Evolutionary conservation across 2,329 filamentous ascomycete species (phyloP).

Genomic region (Colletotrichum acutatum): DNA sequence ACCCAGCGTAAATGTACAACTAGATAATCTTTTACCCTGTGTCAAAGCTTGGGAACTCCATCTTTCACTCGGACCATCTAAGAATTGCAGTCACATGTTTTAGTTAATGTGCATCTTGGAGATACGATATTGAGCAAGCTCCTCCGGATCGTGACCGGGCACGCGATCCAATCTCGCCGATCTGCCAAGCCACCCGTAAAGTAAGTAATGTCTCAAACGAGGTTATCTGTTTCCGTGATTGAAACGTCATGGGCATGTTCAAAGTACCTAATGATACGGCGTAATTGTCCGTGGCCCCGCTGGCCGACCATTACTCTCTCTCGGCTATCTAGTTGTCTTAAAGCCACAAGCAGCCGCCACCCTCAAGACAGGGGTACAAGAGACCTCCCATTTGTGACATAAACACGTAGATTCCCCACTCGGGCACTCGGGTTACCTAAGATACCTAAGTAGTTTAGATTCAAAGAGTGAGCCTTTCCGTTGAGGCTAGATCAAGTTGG

Average conservation of each 20-base stretch:
- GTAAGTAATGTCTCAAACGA: not conserved
- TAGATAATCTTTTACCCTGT: too few relatives aligned
- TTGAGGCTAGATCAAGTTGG: not conserved
- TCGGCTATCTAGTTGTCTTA: constrained; percentile 4
- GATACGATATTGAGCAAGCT: not conserved
- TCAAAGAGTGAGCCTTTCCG: not conserved
- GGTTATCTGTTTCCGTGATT: not conserved
- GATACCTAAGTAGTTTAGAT: not conserved
- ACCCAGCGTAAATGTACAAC: too few relatives aligned
- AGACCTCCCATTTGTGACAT: too few relatives aligned
- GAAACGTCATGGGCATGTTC: not conserved
- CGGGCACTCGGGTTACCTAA: not conserved
- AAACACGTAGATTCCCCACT: too few relatives aligned
- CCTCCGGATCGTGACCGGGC: not conserved
- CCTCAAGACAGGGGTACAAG: too few relatives aligned
- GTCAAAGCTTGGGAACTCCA: not conserved
- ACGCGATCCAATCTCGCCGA: constrained; percentile 16
- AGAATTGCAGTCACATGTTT: too few relatives aligned
- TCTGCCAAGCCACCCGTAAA: constrained; percentile 10
- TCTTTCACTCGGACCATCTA: not conserved
- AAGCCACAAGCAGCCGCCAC: not conserved
- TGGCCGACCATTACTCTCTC: not conserved
- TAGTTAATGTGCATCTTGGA: too few relatives aligned
- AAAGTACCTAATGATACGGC: too few relatives aligned
- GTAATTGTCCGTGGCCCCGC: too few relatives aligned